A percentile compares a stretch with the other conserved stretches of the same genome.
These are phyloP conservation scores for Blastobotrys capitulatus DNA, from an alignment of 1,139 yeast species.

Conservation along the genomic window DNA sequence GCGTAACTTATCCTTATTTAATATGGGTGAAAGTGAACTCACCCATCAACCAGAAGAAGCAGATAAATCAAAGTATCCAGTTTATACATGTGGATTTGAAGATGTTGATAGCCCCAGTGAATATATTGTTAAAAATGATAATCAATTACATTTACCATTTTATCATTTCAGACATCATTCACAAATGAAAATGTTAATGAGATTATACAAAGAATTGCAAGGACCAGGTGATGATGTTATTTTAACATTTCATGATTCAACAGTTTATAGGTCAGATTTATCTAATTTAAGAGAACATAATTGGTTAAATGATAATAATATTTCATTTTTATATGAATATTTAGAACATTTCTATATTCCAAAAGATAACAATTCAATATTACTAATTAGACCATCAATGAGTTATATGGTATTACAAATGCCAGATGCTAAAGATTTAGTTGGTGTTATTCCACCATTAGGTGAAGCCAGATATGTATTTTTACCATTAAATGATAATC, in stretches of 20 bases:
- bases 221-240: slow-evolving; percentile 16
- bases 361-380: slow-evolving; percentile 9
- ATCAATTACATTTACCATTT: not conserved
- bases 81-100: slow-evolving; percentile 21
- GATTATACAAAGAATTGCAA: slow-evolving; percentile 8
- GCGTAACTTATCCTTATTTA: not conserved
- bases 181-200: slow-evolving; percentile 6
- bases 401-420: slow-evolving; percentile 34
- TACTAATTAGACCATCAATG: slow-evolving; percentile 39
- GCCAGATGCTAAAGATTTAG: slow-evolving; percentile 28
- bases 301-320: slow-evolving; percentile 71
- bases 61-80: not conserved
- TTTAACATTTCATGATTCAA: slow-evolving; percentile 35
- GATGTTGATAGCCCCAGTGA: slow-evolving; percentile 12
- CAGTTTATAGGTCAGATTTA: slow-evolving; percentile 44
- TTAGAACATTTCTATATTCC: slow-evolving; percentile 35
- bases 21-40: not conserved
- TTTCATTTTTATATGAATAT: slow-evolving; percentile 58
- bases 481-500: slow-evolving; percentile 49
- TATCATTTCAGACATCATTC: slow-evolving; percentile 13
- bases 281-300: slow-evolving; percentile 46
- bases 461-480: slow-evolving; percentile 41
- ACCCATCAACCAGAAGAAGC: not conserved
- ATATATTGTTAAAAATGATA: slow-evolving; percentile 1
- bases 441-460: slow-evolving; percentile 41